Evolutionary conservation across 2,329 filamentous ascomycete species (phyloP).

Genomic region (Clonostachys sp.): DNA sequence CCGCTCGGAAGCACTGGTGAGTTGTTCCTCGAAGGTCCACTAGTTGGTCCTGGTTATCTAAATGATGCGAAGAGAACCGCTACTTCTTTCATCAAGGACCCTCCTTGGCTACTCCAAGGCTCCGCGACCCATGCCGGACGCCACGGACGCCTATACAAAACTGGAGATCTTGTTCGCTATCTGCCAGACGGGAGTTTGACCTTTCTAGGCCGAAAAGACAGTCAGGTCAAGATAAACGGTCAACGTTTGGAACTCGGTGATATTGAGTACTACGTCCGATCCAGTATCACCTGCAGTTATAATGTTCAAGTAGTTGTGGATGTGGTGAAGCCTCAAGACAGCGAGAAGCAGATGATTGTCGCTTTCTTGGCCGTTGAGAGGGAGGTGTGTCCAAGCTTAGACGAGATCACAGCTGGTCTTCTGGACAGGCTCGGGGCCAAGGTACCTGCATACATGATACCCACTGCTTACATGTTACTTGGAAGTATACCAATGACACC

Average conservation of each 20-base stretch:
- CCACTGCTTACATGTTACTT: background rate
- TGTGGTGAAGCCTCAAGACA: background rate
- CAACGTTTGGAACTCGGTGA: background rate
- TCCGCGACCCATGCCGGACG: conserved; percentile 25
- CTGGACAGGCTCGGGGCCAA: too few species aligned
- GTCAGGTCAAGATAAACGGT: background rate
- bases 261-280: conserved; percentile 14
- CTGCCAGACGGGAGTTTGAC: background rate
- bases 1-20: conserved; percentile 43
- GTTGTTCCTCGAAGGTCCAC: conserved; percentile 48
- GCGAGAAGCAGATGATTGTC: conserved; percentile 8
- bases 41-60: conserved; percentile 58
- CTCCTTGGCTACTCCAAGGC: conserved; percentile 42
- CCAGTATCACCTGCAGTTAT: conserved; percentile 9
- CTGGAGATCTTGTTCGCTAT: background rate
- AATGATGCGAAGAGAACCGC: conserved; percentile 52
- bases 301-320: background rate
- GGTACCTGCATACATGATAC: background rate
- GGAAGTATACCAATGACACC: background rate
- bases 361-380: conserved; percentile 6
- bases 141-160: conserved; percentile 38
- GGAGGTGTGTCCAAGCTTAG: too few species aligned
- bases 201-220: background rate
- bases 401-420: background rate
- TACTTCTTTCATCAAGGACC: conserved; percentile 51